phyloP scores from a whole-genome alignment of 2,329 filamentous ascomycete genomes.

The Xylariaceae sp. region DNA sequence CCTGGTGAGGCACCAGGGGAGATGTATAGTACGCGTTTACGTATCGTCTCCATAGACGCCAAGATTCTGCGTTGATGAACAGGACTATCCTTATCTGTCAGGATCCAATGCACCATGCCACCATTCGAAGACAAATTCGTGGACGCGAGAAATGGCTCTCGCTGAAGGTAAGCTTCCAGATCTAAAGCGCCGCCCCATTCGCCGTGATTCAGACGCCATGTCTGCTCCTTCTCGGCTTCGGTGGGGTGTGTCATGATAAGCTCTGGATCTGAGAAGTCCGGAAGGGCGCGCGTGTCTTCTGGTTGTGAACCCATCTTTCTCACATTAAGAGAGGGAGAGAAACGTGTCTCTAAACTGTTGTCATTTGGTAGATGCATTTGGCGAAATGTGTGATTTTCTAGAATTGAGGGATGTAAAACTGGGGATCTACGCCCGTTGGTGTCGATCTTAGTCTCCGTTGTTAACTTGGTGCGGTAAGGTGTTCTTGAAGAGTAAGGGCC shows the following conservation, averaged over 20 bases:
- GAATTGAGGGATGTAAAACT: too few species aligned
- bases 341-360: background rate
- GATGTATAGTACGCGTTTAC: slow-evolving; percentile 51
- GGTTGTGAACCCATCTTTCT: slow-evolving; percentile 35
- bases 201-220: slow-evolving; percentile 52
- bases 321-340: background rate
- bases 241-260: slow-evolving; percentile 55
- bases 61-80: slow-evolving; percentile 46
- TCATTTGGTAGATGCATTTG: too few species aligned
- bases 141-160: slow-evolving; percentile 55
- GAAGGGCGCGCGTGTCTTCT: slow-evolving; percentile 25
- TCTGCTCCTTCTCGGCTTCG: slow-evolving; percentile 47
- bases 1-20: slow-evolving; percentile 16
- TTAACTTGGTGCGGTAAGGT: too few species aligned
- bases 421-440: too few species aligned
- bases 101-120: slow-evolving; percentile 61
- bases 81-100: slow-evolving; percentile 41
- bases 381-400: too few species aligned
- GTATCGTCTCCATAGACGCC: slow-evolving; percentile 61
- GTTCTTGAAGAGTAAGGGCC: too few species aligned
- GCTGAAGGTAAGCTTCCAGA: slow-evolving; percentile 52
- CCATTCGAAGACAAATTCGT: slow-evolving; percentile 55
- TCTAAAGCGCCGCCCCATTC: slow-evolving; percentile 58
- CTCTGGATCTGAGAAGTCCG: slow-evolving; percentile 31
- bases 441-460: too few species aligned